Conservation (phyloP, 2,329 filamentous ascomycete species). For the Periconia sp. region DNA sequence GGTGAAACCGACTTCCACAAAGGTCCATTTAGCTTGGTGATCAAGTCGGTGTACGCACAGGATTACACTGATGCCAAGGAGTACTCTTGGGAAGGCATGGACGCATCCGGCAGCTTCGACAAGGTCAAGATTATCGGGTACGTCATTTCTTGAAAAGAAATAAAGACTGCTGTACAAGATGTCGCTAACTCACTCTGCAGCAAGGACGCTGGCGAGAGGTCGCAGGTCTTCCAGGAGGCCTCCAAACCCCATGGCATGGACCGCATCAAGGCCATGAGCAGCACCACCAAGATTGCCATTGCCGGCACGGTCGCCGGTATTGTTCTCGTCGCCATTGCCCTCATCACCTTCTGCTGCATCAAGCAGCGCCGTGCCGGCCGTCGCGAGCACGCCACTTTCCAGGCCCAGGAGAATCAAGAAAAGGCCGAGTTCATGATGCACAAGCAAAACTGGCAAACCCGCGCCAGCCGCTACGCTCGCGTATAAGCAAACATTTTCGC, state of each 20-base stretch:
- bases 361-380: constrained; percentile 42
- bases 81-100: constrained; percentile 64
- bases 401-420: constrained; percentile 41
- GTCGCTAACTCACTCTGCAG: constrained; percentile 13
- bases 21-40: constrained; percentile 73
- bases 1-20: constrained; percentile 67
- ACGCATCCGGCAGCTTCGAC: constrained; percentile 58
- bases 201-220: constrained; percentile 31
- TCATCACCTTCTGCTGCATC: constrained; percentile 42
- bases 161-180: background rate
- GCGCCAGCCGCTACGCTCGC: constrained; percentile 9
- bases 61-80: constrained; percentile 63
- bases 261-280: constrained; percentile 37
- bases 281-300: constrained; percentile 39
- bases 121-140: constrained; percentile 53
- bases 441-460: constrained; percentile 22
- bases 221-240: constrained; percentile 42
- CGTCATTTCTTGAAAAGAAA: constrained; percentile 16
- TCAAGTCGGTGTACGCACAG: constrained; percentile 61
- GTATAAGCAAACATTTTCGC: constrained; percentile 2
- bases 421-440: constrained; percentile 38
- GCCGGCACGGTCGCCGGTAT: constrained; percentile 29
- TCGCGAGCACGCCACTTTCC: constrained; percentile 32
- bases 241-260: constrained; percentile 39
- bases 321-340: constrained; percentile 25